Base-by-base conservation (phyloP, 2,329 filamentous ascomycete genomes). In the Aspergillus vadensis region DNA sequence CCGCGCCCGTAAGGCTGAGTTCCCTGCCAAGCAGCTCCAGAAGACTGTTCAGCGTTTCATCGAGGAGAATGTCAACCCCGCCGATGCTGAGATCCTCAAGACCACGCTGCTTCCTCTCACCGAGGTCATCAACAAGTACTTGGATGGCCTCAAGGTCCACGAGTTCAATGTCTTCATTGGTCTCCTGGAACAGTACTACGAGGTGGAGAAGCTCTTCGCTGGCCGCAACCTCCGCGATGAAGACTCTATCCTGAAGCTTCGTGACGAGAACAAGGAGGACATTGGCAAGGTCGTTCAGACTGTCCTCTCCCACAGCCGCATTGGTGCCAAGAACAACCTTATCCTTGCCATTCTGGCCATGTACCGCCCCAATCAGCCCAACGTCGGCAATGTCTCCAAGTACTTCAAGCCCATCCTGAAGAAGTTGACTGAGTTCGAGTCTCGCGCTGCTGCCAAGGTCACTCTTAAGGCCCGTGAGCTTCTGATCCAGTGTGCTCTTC, bases 381-480 rank as follows among this genome's bases (percentile, higher is more conserved):
- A 91, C 64, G 89, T 90, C 62, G 92, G 92, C 71, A 96, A 95
- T 72, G 88, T 98, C 58, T 89, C 86, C 76, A 97, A 96, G 77
- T 87, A 93, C 78, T 88, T 99, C 77, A 90, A 92, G 69, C 86
- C 89, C 3, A 85, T 90, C 17, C 85, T 99, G 25, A 90, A 90
- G 74, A 90, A 90, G 78, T 84, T 99, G 67, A 93, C 95, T 0
- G 95, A 99, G 76, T 86, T 99, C 14, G 92, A 96, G 79, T 92
- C 89, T 10, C 91, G 80, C 80, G 87, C 82, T 73, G 95, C 94
- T 10, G 91, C 94, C 67, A 99, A 98, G 87, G 94, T 99, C 44
- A 92, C 94, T 0, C 85, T 99, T 67, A 99, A 99, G 84, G 94
- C 95, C 49, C 91, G 95, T 74, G 95, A 99, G 81, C 89, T 98